phyloP scores from a whole-genome alignment of 2,329 filamentous ascomycete species.

The Ascochyta clinopodiicola region DNA sequence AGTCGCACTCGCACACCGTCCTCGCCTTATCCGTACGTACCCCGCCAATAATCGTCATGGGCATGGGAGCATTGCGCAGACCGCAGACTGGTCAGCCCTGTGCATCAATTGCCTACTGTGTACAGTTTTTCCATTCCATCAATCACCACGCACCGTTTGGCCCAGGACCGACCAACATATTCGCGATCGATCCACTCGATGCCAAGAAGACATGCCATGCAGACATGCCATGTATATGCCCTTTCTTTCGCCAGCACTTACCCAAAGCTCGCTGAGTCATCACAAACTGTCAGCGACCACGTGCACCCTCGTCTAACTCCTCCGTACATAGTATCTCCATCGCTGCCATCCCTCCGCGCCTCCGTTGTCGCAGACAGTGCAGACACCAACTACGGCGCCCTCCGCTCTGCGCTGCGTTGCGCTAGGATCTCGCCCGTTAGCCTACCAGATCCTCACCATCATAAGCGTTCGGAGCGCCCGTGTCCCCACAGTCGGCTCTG shows the following conservation, averaged over 20 bases:
- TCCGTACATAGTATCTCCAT: background rate
- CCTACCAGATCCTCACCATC: conserved; percentile 21
- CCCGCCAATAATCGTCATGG: conserved; percentile 17
- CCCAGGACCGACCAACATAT: background rate
- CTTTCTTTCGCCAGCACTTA: background rate
- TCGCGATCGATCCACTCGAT: too few relatives aligned
- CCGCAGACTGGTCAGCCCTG: conserved; percentile 11
- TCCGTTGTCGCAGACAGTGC: conserved; percentile 2
- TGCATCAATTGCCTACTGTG: background rate
- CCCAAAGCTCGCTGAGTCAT: background rate
- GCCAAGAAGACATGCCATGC: too few relatives aligned
- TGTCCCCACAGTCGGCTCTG: conserved; percentile 31
- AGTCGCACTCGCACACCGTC: conserved; percentile 8
- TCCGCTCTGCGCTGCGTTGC: conserved; percentile 16
- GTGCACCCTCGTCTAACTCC: background rate
- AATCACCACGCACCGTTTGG: background rate
- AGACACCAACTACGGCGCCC: conserved; percentile 12
- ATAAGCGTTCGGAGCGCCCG: conserved; percentile 34
- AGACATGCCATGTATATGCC: too few relatives aligned
- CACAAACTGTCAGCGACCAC: background rate
- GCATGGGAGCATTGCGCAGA: background rate
- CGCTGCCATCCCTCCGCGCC: background rate
- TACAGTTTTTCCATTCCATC: background rate
- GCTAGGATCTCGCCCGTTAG: conserved; percentile 32
- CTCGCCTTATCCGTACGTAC: conserved; percentile 25